phyloP scores from a whole-genome alignment of 176 grass and related monocot genomes.

The Raddia guianensis region DNA sequence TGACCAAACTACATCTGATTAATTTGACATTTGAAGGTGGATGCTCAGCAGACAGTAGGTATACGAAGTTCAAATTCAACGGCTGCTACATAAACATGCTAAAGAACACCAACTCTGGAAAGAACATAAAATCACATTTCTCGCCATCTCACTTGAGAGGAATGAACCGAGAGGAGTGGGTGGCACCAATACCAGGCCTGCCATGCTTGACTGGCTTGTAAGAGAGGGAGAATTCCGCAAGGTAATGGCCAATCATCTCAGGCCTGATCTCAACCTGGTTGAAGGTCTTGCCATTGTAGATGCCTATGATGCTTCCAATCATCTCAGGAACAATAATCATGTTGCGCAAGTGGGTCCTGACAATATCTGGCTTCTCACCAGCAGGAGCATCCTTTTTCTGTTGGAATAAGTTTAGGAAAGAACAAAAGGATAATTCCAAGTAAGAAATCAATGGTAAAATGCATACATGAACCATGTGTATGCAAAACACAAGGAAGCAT shows the following conservation, averaged over 20 bases:
- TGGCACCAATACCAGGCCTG: constrained; percentile 80
- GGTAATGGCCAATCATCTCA: constrained; percentile 85
- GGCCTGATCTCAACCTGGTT: constrained; percentile 80
- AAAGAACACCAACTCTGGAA: background rate
- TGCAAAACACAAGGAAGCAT: background rate
- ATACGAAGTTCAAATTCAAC: background rate
- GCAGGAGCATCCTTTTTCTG: constrained; percentile 70
- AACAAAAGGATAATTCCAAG: background rate
- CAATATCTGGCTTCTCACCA: constrained; percentile 70
- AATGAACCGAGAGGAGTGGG: constrained; percentile 81
- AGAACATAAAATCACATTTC: constrained; percentile 1
- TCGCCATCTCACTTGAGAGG: constrained; percentile 61
- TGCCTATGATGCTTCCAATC: constrained; percentile 63
- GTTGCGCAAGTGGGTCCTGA: constrained; percentile 78
- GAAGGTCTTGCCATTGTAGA: constrained; percentile 74
- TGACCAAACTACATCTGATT: constrained; percentile 26
- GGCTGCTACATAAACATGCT: constrained; percentile 14
- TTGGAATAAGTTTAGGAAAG: constrained; percentile 10
- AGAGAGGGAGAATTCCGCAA: constrained; percentile 71
- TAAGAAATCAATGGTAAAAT: background rate
- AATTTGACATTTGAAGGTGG: constrained; percentile 1
- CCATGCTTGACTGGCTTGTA: constrained; percentile 92
- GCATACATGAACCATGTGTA: background rate
- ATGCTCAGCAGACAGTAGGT: background rate
- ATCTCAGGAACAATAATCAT: constrained; percentile 85